These are phyloP conservation scores for Pestalotiopsis fici DNA, from an alignment of 2,329 filamentous ascomycete species.

Conservation along the genomic window DNA sequence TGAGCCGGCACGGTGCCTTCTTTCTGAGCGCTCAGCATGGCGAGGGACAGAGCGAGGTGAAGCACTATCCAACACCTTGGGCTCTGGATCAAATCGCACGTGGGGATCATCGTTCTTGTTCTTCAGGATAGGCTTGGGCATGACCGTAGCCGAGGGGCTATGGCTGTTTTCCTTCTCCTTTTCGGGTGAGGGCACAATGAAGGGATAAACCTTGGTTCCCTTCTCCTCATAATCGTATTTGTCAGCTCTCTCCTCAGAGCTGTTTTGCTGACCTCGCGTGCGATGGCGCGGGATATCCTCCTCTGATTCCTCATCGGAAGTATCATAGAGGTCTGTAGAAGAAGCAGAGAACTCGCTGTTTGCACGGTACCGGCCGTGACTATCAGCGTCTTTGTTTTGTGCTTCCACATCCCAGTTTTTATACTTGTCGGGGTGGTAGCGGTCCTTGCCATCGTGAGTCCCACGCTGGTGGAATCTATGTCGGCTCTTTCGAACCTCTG, in stretches of 20 bases:
- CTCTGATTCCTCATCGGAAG: constrained; percentile 20
- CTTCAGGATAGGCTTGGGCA: constrained; percentile 62
- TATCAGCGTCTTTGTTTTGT: constrained; percentile 10
- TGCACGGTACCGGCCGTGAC: constrained; percentile 17
- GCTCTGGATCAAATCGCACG: constrained; percentile 53
- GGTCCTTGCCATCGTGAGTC: constrained; percentile 20
- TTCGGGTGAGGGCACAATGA: constrained; percentile 39
- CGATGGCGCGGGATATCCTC: constrained; percentile 1
- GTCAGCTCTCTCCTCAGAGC: constrained; percentile 17
- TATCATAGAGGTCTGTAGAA: constrained; percentile 27
- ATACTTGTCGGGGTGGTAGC: constrained; percentile 31
- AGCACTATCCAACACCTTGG: constrained; percentile 31
- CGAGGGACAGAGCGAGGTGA: constrained; percentile 40
- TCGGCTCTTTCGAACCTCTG: constrained; percentile 41
- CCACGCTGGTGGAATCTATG: constrained; percentile 26
- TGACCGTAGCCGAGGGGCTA: constrained; percentile 35
- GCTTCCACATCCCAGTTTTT: constrained; percentile 28
- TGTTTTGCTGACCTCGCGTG: not conserved
- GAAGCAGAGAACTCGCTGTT: constrained; percentile 22
- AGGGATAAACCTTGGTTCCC: constrained; percentile 35
- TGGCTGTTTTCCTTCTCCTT: constrained; percentile 20
- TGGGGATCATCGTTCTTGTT: constrained; percentile 58
- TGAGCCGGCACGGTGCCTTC: constrained; percentile 18
- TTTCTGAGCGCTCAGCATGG: constrained; percentile 26
- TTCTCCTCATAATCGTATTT: constrained; percentile 24